Percentiles rank a stretch among this genome's conserved stretches.
These are phyloP conservation scores for Saccharomyces hybrid DNA, from an alignment of 1,139 yeast species.

Conservation along the genomic window DNA sequence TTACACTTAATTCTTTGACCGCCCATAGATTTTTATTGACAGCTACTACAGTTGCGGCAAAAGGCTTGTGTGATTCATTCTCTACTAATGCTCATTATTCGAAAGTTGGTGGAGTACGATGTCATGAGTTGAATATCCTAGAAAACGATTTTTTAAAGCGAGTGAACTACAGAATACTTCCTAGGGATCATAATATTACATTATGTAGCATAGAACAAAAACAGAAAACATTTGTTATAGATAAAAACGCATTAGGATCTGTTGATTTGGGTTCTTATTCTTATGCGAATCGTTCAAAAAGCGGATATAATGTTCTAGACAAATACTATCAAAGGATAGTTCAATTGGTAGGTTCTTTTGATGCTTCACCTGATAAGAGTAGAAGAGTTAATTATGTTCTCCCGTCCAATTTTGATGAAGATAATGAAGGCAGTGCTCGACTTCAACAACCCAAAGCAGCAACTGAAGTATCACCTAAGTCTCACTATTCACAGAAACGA, in stretches of 20 bases:
- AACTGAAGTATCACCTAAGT: background rate
- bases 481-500: background rate
- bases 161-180: constrained; percentile 71
- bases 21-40: constrained; percentile 88
- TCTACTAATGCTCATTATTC: constrained; percentile 93
- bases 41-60: constrained; percentile 85
- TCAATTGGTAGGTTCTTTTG: constrained; percentile 45
- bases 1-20: constrained; percentile 82
- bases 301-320: constrained; percentile 42
- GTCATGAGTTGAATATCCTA: constrained; percentile 74
- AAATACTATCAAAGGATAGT: constrained; percentile 57
- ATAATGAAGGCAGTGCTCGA: background rate
- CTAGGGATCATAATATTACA: constrained; percentile 39
- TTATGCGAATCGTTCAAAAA: constrained; percentile 7
- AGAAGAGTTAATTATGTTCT: constrained; percentile 18
- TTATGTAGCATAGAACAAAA: constrained; percentile 29
- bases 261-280: background rate
- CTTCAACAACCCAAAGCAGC: background rate
- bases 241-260: constrained; percentile 2
- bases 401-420: background rate
- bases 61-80: constrained; percentile 89
- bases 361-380: constrained; percentile 25
- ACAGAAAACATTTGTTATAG: constrained; percentile 21
- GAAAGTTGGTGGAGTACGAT: constrained; percentile 89
- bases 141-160: constrained; percentile 81